phyloP scores from a whole-genome alignment of 1,284 basidiomycete species.

The Caloboletus firmus region DNA sequence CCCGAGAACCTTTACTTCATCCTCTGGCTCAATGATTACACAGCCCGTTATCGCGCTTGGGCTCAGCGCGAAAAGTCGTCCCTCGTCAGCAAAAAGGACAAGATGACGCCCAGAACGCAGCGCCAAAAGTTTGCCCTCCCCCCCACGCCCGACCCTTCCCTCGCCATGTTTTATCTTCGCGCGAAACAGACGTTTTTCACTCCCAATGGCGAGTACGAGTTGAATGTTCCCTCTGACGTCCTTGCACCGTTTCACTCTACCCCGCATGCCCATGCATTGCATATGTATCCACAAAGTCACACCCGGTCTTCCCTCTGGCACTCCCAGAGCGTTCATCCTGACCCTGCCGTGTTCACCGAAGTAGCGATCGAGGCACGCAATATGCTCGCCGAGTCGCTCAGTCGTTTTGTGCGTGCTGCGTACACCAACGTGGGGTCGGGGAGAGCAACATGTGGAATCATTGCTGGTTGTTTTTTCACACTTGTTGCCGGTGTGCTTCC shows the following conservation, averaged over 20 bases:
- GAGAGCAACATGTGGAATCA: constrained; percentile 66
- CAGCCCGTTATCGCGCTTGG: constrained; percentile 60
- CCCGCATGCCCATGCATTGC: constrained; percentile 31
- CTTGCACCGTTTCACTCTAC: constrained; percentile 59
- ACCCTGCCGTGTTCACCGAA: constrained; percentile 61
- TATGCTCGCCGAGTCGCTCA: constrained; percentile 62
- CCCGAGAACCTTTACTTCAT: constrained; percentile 76
- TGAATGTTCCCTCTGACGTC: constrained; percentile 63
- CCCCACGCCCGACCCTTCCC: constrained; percentile 48
- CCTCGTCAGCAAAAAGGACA: constrained; percentile 32
- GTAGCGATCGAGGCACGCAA: constrained; percentile 55
- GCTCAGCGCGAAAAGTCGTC: constrained; percentile 42
- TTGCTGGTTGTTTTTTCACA: constrained; percentile 51
- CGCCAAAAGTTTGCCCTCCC: constrained; percentile 33
- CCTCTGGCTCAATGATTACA: constrained; percentile 72
- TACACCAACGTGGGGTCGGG: constrained; percentile 75
- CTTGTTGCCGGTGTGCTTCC: constrained; percentile 39
- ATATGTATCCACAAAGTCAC: constrained; percentile 24
- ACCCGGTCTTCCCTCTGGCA: constrained; percentile 24
- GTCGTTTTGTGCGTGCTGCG: constrained; percentile 67
- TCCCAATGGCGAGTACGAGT: constrained; percentile 64
- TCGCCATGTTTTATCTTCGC: constrained; percentile 70
- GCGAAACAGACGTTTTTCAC: constrained; percentile 78
- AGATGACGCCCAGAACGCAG: constrained; percentile 25
- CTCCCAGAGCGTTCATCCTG: constrained; percentile 47